Conservation (phyloP, 2,329 filamentous ascomycete genomes). For the Dactylellina parvicollis region DNA sequence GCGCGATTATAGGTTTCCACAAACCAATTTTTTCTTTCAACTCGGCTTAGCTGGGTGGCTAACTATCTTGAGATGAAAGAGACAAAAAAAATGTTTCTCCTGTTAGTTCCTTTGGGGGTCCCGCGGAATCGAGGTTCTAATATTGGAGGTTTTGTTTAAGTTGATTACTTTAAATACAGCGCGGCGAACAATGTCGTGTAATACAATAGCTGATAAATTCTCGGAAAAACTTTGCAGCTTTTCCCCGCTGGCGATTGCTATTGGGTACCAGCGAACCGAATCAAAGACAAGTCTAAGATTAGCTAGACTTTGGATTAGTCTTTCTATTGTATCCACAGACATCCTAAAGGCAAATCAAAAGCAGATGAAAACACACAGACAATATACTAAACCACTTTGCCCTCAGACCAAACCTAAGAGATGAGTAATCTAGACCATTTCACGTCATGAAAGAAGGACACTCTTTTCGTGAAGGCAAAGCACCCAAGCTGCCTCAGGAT, state of each 20-base stretch:
- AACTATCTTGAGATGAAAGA: too few species aligned
- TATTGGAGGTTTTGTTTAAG: constrained; percentile 22
- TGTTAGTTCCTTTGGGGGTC: too few species aligned
- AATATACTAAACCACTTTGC: constrained; percentile 18
- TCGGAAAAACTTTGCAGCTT: not conserved
- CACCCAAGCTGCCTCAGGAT: not conserved
- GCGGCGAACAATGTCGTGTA: not conserved
- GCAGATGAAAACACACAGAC: constrained; percentile 9
- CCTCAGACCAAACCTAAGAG: constrained; percentile 11
- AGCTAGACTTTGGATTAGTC: constrained; percentile 6
- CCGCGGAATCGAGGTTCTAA: constrained; percentile 19
- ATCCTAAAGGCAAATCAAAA: not conserved
- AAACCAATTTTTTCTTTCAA: too few species aligned
- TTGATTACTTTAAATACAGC: constrained; percentile 1
- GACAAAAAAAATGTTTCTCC: too few species aligned
- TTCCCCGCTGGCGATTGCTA: too few species aligned
- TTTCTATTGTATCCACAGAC: not conserved
- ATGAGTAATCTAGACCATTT: constrained; percentile 40
- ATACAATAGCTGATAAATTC: not conserved
- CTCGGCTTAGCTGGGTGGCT: too few species aligned
- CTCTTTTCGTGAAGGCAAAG: constrained; percentile 15
- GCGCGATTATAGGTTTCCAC: not conserved
- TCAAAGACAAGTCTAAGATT: not conserved
- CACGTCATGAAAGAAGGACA: constrained; percentile 4
- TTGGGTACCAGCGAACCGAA: too few species aligned